A percentile compares a stretch with the other conserved stretches of the same genome.
phyloP scores from a whole-genome alignment of 148 eudicot genomes.

The Nyssa sinensis region DNA sequence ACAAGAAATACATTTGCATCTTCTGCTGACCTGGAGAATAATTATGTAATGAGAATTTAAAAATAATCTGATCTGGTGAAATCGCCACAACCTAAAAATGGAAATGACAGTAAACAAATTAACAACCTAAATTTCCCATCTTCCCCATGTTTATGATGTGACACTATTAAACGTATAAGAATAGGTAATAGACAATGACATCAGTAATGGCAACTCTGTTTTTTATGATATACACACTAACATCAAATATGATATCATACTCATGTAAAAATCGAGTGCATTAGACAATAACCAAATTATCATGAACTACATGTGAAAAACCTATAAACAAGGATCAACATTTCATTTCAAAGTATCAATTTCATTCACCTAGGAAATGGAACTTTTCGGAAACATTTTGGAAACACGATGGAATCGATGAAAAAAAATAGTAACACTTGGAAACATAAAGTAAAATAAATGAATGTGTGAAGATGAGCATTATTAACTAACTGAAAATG shows the following conservation, averaged over 20 bases:
- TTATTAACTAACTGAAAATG: no score
- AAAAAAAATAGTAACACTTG: no score
- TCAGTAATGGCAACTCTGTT: neutral
- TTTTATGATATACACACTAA: neutral
- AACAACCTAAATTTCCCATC: neutral
- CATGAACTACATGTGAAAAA: no score
- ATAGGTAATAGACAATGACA: neutral
- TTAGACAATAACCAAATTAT: no score
- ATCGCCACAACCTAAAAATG: neutral
- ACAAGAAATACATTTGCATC: slow-evolving; percentile 91
- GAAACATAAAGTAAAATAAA: no score
- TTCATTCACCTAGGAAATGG: no score
- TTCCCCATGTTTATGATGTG: neutral
- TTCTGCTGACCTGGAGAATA: slow-evolving; percentile 72
- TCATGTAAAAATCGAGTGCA: neutral
- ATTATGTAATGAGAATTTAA: slow-evolving; percentile 1
- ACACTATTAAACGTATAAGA: neutral
- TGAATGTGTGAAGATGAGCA: no score
- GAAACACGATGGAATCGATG: no score
- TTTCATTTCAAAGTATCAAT: no score
- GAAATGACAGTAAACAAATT: neutral
- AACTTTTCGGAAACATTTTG: no score
- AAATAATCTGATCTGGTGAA: no score
- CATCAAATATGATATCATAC: neutral
- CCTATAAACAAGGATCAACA: no score